Percentiles rank a stretch among this genome's conserved stretches.
phyloP scores from a whole-genome alignment of 1,284 basidiomycete genomes.

The Pulveroboletus sp. region DNA sequence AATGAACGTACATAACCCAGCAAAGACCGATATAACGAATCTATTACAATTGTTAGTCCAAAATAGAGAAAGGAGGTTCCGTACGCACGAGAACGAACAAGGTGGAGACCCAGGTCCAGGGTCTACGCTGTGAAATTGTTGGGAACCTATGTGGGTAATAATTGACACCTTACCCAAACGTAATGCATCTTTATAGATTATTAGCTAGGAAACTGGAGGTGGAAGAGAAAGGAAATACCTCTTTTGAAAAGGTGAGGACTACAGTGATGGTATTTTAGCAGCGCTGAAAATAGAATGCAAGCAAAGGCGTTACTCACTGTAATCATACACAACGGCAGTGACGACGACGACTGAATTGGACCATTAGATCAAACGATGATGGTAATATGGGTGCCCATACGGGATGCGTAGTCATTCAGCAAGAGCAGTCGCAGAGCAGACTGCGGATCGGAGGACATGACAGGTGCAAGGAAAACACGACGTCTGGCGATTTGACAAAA shows the following conservation, averaged over 20 bases:
- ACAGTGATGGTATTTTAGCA: neutral
- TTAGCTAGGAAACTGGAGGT: neutral
- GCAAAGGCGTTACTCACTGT: neutral
- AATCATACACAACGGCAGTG: constrained; percentile 1
- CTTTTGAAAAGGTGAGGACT: constrained; percentile 6
- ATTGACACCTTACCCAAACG: constrained; percentile 8
- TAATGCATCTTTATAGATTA: constrained; percentile 6
- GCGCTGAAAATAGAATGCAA: neutral
- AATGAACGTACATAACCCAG: neutral
- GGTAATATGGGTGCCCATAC: neutral
- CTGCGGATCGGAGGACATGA: neutral
- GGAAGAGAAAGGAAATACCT: neutral
- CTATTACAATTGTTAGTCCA: neutral
- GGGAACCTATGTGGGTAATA: neutral
- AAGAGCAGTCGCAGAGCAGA: neutral
- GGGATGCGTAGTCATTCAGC: neutral
- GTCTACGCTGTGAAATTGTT: neutral
- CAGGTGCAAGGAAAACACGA: neutral
- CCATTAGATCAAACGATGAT: neutral
- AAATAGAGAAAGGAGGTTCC: too few species aligned
- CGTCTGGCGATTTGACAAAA: too few species aligned
- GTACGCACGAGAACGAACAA: constrained; percentile 11
- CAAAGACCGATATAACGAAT: constrained; percentile 8
- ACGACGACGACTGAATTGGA: neutral
- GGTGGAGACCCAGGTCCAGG: constrained; percentile 11